These are phyloP conservation scores for Oryza brachyantha DNA, from an alignment of 176 grass and related monocot species.

Conservation along the genomic window DNA sequence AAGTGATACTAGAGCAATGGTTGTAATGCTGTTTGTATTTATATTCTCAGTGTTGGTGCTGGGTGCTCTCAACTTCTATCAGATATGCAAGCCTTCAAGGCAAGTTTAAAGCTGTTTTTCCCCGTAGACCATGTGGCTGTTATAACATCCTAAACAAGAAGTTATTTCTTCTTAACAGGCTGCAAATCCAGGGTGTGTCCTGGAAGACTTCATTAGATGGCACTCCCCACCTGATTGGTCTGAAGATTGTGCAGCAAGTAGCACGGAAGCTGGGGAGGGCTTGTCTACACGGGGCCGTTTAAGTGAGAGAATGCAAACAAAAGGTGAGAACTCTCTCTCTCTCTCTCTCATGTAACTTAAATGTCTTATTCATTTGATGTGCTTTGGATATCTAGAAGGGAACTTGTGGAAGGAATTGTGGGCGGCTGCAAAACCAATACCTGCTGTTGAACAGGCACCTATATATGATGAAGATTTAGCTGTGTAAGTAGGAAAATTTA, in stretches of 20 bases:
- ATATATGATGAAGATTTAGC: constrained; percentile 98
- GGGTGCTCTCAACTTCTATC: constrained; percentile 98
- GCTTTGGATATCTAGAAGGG: constrained; percentile 46
- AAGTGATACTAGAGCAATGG: constrained; percentile 9
- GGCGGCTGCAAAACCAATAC: constrained; percentile 81
- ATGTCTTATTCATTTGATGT: constrained; percentile 28
- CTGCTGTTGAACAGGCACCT: constrained; percentile 87
- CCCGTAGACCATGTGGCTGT: background rate
- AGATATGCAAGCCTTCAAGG: constrained; percentile 99
- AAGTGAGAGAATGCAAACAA: constrained; percentile 91
- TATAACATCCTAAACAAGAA: constrained; percentile 29
- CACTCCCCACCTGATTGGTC: constrained; percentile 98
- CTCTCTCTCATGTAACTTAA: constrained; percentile 1
- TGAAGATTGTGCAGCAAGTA: constrained; percentile 48
- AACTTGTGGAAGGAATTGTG: constrained; percentile 98
- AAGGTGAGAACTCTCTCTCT: constrained; percentile 51
- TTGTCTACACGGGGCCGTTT: constrained; percentile 77
- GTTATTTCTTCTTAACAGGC: constrained; percentile 47
- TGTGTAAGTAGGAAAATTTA: constrained; percentile 64
- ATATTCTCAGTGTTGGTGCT: constrained; percentile 77
- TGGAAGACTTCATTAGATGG: constrained; percentile 98
- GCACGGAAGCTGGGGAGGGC: constrained; percentile 54
- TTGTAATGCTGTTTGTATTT: constrained; percentile 40
- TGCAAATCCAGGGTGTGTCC: constrained; percentile 93
- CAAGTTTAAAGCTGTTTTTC: constrained; percentile 47